Evolutionary conservation across 306 rosid genomes (phyloP).

Genomic region (Inga oerstediana): DNA sequence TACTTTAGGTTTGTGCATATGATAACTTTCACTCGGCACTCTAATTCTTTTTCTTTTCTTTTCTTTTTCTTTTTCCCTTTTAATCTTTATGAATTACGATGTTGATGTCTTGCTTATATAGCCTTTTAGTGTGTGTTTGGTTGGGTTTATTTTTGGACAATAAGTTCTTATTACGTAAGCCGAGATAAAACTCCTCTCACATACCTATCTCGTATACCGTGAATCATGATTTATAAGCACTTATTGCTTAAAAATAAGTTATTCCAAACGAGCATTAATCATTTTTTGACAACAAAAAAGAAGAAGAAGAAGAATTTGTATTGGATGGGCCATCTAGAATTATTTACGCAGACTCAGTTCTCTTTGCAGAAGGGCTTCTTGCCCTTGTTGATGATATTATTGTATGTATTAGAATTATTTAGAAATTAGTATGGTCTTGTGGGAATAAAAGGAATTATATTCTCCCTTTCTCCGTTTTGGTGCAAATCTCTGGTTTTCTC

Average conservation of each 20-base stretch:
- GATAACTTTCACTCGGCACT: slow-evolving; percentile 38
- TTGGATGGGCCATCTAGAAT: background rate
- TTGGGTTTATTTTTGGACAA: too few species aligned
- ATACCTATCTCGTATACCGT: too few species aligned
- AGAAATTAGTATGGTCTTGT: slow-evolving; percentile 46
- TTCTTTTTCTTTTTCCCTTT: too few species aligned
- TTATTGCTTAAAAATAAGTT: too few species aligned
- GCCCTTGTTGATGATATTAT: background rate
- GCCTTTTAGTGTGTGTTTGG: background rate
- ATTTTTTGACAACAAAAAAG: slow-evolving; percentile 46
- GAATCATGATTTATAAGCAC: too few species aligned
- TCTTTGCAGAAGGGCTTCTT: too few species aligned
- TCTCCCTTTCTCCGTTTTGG: background rate
- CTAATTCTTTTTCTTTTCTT: background rate
- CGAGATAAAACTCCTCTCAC: too few species aligned
- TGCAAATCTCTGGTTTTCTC: background rate
- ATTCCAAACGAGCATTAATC: background rate
- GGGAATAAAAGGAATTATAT: slow-evolving; percentile 44
- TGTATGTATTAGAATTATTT: slow-evolving; percentile 25
- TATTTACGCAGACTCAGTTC: background rate
- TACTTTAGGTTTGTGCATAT: slow-evolving; percentile 66
- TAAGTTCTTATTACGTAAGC: too few species aligned
- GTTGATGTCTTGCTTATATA: slow-evolving; percentile 41
- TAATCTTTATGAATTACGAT: slow-evolving; percentile 32
- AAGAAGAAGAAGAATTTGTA: slow-evolving; percentile 8